Evolutionary conservation across 2,329 filamentous ascomycete species (phyloP).

Genomic region (Xylariaceae sp.): DNA sequence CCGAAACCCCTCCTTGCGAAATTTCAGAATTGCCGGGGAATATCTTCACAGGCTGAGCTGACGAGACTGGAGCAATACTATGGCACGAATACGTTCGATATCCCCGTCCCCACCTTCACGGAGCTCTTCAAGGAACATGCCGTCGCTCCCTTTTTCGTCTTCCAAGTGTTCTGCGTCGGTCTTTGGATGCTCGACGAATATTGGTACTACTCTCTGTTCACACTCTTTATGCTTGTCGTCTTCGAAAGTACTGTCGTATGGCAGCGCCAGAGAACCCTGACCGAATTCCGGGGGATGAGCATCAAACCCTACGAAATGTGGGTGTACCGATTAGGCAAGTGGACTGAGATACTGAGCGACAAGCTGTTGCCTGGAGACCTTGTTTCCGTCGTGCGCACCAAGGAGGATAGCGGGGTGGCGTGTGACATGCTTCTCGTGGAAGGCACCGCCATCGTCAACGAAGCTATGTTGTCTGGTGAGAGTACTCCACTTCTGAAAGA

Average conservation of each 20-base stretch:
- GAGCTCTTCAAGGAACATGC: conserved; percentile 98
- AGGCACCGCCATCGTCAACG: conserved; percentile 95
- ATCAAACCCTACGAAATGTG: conserved; percentile 97
- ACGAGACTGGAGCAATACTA: conserved; percentile 84
- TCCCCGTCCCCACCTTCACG: conserved; percentile 89
- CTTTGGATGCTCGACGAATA: conserved; percentile 99
- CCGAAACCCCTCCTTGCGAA: conserved; percentile 72
- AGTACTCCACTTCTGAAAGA: conserved; percentile 96
- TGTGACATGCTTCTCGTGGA: conserved; percentile 96
- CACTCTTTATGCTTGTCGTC: conserved; percentile 93
- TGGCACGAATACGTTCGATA: conserved; percentile 93
- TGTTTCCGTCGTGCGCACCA: conserved; percentile 85
- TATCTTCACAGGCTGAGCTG: conserved; percentile 69
- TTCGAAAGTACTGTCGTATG: conserved; percentile 99
- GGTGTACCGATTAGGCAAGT: conserved; percentile 81
- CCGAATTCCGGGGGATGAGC: conserved; percentile 97
- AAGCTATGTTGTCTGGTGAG: conserved; percentile 98
- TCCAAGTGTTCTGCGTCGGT: conserved; percentile 97
- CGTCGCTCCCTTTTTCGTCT: conserved; percentile 97
- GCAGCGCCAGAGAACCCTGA: conserved; percentile 94
- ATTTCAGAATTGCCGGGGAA: conserved; percentile 76
- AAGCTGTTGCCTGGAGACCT: conserved; percentile 89
- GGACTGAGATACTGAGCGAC: conserved; percentile 85
- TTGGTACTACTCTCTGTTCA: conserved; percentile 99
- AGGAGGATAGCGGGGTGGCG: conserved; percentile 93